Evolutionary conservation across 805 yeast genomes (phyloP).

Genomic region (Starmerella floris): DNA sequence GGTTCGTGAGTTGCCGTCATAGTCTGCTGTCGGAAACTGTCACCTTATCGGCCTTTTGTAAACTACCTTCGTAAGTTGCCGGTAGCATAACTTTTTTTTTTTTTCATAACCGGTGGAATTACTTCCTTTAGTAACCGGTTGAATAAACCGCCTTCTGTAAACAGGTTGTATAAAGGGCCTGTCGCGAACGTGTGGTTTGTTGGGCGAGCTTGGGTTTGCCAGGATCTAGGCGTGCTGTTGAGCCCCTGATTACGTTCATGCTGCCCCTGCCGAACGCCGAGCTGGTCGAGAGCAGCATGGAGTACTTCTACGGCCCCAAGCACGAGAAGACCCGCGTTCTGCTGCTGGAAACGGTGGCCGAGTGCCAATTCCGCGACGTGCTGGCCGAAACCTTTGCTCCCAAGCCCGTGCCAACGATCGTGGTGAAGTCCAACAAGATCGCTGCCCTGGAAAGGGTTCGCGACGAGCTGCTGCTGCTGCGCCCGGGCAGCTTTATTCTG

Average conservation of each 20-base stretch:
- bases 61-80: too few relatives aligned
- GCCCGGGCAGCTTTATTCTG: neutral
- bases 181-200: too few relatives aligned
- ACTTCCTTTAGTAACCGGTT: too few relatives aligned
- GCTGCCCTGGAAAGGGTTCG: constrained; percentile 2
- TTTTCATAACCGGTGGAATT: too few relatives aligned
- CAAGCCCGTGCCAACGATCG: neutral
- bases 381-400: neutral
- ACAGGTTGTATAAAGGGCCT: too few relatives aligned
- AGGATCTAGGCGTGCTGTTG: too few relatives aligned
- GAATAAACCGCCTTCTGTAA: too few relatives aligned
- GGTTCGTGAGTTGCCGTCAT: too few relatives aligned
- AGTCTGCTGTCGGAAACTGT: too few relatives aligned
- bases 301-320: neutral
- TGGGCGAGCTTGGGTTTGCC: too few relatives aligned
- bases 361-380: constrained; percentile 2
- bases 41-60: too few relatives aligned
- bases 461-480: neutral
- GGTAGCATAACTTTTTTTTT: too few relatives aligned
- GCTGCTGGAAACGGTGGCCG: neutral
- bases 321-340: neutral
- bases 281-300: neutral
- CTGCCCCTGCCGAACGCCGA: neutral
- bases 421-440: constrained; percentile 1
- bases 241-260: neutral